Evolutionary conservation across 768 basidiomycete species (phyloP).

Genomic region (Chiua virens): DNA sequence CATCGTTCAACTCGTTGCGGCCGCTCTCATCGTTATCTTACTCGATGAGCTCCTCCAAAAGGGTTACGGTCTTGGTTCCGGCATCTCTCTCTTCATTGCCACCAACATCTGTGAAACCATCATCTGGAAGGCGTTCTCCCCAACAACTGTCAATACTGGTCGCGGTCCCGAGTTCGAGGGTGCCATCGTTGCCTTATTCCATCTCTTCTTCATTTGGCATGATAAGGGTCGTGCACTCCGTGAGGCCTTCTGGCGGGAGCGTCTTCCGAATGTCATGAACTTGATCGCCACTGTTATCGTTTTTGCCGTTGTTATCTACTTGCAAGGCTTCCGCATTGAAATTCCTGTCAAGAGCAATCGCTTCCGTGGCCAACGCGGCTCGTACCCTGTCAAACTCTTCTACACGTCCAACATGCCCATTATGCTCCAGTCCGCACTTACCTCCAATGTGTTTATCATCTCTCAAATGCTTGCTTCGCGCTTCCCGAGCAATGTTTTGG

Average conservation of each 20-base stretch:
- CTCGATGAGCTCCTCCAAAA: constrained; percentile 99
- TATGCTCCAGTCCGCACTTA: constrained; percentile 95
- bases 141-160: constrained; percentile 96
- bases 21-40: constrained; percentile 94
- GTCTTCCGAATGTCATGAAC: constrained; percentile 98
- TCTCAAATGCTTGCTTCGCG: constrained; percentile 92
- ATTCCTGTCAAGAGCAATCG: constrained; percentile 97
- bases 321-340: constrained; percentile 98
- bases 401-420: constrained; percentile 99
- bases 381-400: constrained; percentile 97
- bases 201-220: constrained; percentile 96
- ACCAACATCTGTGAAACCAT: constrained; percentile 99
- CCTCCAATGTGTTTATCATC: constrained; percentile 93
- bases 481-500: constrained; percentile 90
- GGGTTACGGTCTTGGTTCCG: constrained; percentile 97
- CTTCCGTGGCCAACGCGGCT: constrained; percentile 94
- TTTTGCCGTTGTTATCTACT: constrained; percentile 94
- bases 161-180: constrained; percentile 98
- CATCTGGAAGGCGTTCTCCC: constrained; percentile 99
- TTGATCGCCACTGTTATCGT: constrained; percentile 88
- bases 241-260: constrained; percentile 97
- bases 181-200: constrained; percentile 94
- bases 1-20: constrained; percentile 93
- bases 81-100: constrained; percentile 98
- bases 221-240: constrained; percentile 96